Evolutionary conservation across 140 eudicot species (phyloP), one percentile per base, ranked within the genome.

Genomic region (Senecio squalidus): DNA sequence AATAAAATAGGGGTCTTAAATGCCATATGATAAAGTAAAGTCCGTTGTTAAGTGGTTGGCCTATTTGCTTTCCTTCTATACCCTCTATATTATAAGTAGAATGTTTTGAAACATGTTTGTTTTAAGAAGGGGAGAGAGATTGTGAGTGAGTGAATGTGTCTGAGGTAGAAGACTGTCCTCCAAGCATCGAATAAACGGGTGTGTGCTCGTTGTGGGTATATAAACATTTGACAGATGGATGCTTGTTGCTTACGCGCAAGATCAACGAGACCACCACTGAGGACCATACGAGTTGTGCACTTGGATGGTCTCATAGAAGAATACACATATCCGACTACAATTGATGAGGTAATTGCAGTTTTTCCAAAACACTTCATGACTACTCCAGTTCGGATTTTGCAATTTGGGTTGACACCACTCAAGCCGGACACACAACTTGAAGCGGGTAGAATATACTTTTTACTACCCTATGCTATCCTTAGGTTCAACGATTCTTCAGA

Each of bases 271-370:
- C 46, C 49, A 8, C 21, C 49, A 4, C 24, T 18, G 15, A 46
- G 41, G 29, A 48, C 62, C 68, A 48, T 65, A 25, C 27, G 68
- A 47, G 78, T 72, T 49, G 78, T 72, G 9, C 78, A 64, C 28
- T 40, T 64, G 9, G 72, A 65, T 39, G 78, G 78, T 18, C 36
- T 26, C 28, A 13, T 72, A 6, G 72, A 72, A 43, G 72, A 61
- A 38, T 72, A 24, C 25, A 73, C 64, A 20, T 11, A 25, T 29
- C 67, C 78, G 0, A 51, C 54, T 5, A 64, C 73, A 23, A 55
- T 72, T 39, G 28, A 50, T 3, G 47, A 50, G 31, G 54, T 72
- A 26, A 38, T 50, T 7, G 44, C 46, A 28, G 6, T 24, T 26
- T 29, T 25, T 5, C 72, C 72, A 1, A 72, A 57, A 50, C 67